phyloP scores from a whole-genome alignment of 768 basidiomycete species.

The Lactarius tabidus region DNA sequence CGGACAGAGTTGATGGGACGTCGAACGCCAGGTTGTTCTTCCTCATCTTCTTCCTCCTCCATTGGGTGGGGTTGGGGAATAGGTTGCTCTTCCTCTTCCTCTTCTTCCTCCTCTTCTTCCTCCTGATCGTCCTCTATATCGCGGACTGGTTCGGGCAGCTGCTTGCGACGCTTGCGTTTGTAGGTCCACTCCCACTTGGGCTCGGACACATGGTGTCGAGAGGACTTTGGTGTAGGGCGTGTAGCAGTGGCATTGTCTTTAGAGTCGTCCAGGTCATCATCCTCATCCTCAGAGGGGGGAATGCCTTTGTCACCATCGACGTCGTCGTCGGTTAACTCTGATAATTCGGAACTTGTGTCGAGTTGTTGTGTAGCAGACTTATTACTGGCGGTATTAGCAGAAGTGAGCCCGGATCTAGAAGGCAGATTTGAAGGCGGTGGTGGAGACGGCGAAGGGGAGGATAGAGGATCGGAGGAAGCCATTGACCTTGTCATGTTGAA shows the following conservation, averaged over 20 bases:
- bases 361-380: constrained; percentile 37
- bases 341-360: constrained; percentile 72
- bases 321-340: constrained; percentile 81
- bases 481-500: constrained; percentile 46
- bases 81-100: constrained; percentile 37
- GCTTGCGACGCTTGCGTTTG: constrained; percentile 29
- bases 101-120: constrained; percentile 46
- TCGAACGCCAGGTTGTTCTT: constrained; percentile 22
- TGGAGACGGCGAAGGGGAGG: constrained; percentile 64
- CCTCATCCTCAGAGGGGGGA: constrained; percentile 15
- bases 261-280: constrained; percentile 24
- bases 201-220: constrained; percentile 68
- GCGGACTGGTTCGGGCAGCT: constrained; percentile 35
- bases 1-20: constrained; percentile 26
- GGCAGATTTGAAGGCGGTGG: constrained; percentile 39
- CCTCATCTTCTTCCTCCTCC: constrained; percentile 46
- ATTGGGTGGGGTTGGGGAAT: constrained; percentile 33
- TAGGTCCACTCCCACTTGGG: constrained; percentile 87
- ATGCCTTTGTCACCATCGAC: constrained; percentile 44
- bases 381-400: constrained; percentile 28
- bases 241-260: constrained; percentile 26
- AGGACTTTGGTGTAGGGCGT: constrained; percentile 38
- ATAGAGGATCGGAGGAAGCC: constrained; percentile 59
- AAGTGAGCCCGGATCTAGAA: constrained; percentile 23
- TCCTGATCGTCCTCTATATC: constrained; percentile 34